Base-by-base conservation (phyloP, 2,329 filamentous ascomycete genomes). In the Thielaviopsis populi region DNA sequence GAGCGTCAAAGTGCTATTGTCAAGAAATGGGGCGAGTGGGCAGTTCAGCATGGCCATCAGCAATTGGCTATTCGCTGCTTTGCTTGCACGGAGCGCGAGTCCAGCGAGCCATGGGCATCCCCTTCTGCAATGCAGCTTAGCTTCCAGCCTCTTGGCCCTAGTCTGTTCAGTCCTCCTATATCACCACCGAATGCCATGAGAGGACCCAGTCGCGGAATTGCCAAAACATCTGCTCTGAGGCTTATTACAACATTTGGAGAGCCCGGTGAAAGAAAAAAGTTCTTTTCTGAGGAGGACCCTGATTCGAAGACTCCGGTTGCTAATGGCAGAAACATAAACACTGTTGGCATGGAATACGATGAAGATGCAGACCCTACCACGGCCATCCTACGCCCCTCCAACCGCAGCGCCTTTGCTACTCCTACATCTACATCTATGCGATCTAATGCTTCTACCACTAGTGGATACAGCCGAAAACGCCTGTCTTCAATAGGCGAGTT, bases 1-100 rank as follows among this genome's bases (percentile, higher is more conserved):
- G 88, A 94, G 70, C 83, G 92, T 40, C 91, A 96, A 73, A 86
- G 88, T 13, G 87, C 88, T 69, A 83, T 99, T 59, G 84, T 96
- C 67, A 85, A 89, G 69, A 92, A 94, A 77, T 99, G 94, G 94
- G 94, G 94, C 65, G 92, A 96, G 70, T 86, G 88, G 77, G 89
- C 92, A 43, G 86, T 96, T 13, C 86, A 88, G 67, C 86, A 94
- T 69, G 87, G 88, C 17, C 88, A 96, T 70, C 88, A 94, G 68
- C 89, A 95, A 69, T 78, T 99, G 56, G 94, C 94, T 19, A 94
- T 96, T 59, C 81, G 91, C 70, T 97, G 87, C 74, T 96, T 96
- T 72, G 90, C 92, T 59, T 96, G 92, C 72, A 94, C 90, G 19
- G 90, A 88, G 27, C 80, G 87, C 22, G 91, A 96, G 71, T 87